Conservation (phyloP, 208 protist species). For the Naegleria lovaniensis region DNA sequence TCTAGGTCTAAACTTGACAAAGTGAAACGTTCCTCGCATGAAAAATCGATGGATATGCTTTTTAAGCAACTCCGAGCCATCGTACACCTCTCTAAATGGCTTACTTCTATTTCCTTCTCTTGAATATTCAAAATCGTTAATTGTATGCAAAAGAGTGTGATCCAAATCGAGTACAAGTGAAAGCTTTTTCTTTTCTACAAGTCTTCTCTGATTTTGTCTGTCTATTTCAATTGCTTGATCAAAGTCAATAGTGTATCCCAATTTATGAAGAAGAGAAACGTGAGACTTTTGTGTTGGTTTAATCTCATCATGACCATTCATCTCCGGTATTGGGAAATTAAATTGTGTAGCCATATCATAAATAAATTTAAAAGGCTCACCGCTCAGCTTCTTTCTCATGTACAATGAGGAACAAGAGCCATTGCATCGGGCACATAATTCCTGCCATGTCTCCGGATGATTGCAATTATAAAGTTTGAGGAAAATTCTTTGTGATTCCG, state of each 20-base stretch:
- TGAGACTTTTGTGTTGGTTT: not conserved
- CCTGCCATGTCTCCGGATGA: not conserved
- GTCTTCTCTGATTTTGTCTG: not conserved
- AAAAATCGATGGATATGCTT: slow-evolving; percentile 20
- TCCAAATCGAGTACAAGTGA: slow-evolving; percentile 48
- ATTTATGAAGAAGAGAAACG: not conserved
- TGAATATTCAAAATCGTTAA: slow-evolving; percentile 22
- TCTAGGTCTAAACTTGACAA: slow-evolving; percentile 43
- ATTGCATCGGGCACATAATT: not conserved
- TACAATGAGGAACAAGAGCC: not conserved
- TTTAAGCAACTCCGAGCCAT: slow-evolving; percentile 2
- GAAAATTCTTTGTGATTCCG: not conserved
- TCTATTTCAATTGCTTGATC: not conserved
- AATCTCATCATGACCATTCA: not conserved
- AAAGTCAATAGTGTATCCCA: not conserved
- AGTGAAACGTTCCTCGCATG: not conserved
- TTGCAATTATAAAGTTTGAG: not conserved
- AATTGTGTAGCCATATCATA: not conserved
- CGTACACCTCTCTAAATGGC: slow-evolving; percentile 24
- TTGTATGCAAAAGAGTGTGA: slow-evolving; percentile 49
- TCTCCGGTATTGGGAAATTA: not conserved
- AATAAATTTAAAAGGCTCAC: not conserved
- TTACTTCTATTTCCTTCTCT: not conserved
- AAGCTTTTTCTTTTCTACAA: slow-evolving; percentile 38
- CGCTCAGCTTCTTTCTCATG: not conserved